Evolutionary conservation across 176 grass and related monocot species (phyloP).

Genomic region (Eragrostis curvula): DNA sequence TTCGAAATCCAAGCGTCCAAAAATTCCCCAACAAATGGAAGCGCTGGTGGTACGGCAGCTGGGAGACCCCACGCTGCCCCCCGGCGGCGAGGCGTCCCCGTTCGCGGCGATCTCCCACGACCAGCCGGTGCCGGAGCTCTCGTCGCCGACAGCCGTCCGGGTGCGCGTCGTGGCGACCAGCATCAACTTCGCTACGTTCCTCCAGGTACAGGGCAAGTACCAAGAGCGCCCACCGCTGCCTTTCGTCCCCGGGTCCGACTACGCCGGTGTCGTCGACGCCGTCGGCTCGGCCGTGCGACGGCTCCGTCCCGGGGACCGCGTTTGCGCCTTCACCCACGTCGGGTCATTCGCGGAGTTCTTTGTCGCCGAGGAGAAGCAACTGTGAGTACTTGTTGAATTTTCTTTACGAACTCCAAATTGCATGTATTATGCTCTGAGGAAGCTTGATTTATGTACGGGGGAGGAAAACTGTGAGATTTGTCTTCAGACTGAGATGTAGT

Average conservation of each 20-base stretch:
- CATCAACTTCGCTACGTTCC: slow-evolving; percentile 82
- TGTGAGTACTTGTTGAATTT: slow-evolving; percentile 54
- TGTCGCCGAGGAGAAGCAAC: slow-evolving; percentile 65
- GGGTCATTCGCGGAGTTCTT: slow-evolving; percentile 78
- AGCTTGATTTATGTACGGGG: not conserved
- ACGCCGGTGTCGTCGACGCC: slow-evolving; percentile 75
- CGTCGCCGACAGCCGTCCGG: slow-evolving; percentile 62
- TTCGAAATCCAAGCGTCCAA: no score
- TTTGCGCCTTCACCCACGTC: slow-evolving; percentile 59
- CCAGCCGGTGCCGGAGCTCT: slow-evolving; percentile 50
- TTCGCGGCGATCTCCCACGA: slow-evolving; percentile 47
- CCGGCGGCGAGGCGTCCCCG: slow-evolving; percentile 50
- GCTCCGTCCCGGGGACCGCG: slow-evolving; percentile 69
- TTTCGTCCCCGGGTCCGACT: slow-evolving; percentile 78
- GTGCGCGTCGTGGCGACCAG: slow-evolving; percentile 73
- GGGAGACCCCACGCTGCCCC: slow-evolving; percentile 66
- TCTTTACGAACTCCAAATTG: not conserved
- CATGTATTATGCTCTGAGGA: not conserved
- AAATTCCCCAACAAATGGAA: slow-evolving; percentile 50
- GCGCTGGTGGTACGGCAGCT: slow-evolving; percentile 72
- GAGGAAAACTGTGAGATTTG: not conserved
- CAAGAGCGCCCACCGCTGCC: slow-evolving; percentile 76
- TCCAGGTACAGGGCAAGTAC: slow-evolving; percentile 86
- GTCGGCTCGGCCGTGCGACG: slow-evolving; percentile 59
- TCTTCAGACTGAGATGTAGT: not conserved